Conservation (phyloP, 2,329 filamentous ascomycete genomes). For the Fusarium decemcellulare region DNA sequence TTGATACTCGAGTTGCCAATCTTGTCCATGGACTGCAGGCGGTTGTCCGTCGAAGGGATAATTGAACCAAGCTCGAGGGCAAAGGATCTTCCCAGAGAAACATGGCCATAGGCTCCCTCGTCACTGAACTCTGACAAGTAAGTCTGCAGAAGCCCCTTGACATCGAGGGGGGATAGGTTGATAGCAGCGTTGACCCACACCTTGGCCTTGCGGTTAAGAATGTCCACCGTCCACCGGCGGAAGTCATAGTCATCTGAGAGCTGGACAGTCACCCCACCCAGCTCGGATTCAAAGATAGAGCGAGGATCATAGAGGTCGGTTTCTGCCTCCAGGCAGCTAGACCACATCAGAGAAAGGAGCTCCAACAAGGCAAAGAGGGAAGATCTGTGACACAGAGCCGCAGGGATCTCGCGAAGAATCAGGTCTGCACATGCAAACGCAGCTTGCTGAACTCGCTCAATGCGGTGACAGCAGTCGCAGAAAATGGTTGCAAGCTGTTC, state of each 20-base stretch:
- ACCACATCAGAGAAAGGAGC: conserved; percentile 94
- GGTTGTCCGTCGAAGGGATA: conserved; percentile 88
- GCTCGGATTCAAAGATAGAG: conserved; percentile 82
- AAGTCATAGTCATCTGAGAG: conserved; percentile 94
- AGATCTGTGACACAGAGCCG: conserved; percentile 88
- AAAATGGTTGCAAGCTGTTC: conserved; percentile 89
- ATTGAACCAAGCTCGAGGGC: conserved; percentile 91
- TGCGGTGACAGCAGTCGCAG: conserved; percentile 91
- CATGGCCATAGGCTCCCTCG: conserved; percentile 89
- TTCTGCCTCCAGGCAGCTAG: conserved; percentile 92
- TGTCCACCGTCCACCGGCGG: conserved; percentile 83
- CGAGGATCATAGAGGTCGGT: conserved; percentile 93
- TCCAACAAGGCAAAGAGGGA: conserved; percentile 95
- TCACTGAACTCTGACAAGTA: conserved; percentile 97
- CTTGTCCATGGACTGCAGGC: conserved; percentile 84
- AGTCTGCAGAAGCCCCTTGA: conserved; percentile 95
- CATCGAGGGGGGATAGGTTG: conserved; percentile 88
- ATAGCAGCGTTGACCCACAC: conserved; percentile 86
- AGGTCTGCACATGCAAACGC: conserved; percentile 87
- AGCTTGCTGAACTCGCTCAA: conserved; percentile 90
- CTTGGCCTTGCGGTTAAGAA: conserved; percentile 82
- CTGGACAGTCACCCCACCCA: conserved; percentile 85
- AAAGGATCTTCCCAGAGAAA: conserved; percentile 93
- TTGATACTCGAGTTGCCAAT: conserved; percentile 84
- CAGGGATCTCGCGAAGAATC: conserved; percentile 88